phyloP scores from a whole-genome alignment of 1,284 basidiomycete species.

The Apiotrichum gamsii region DNA sequence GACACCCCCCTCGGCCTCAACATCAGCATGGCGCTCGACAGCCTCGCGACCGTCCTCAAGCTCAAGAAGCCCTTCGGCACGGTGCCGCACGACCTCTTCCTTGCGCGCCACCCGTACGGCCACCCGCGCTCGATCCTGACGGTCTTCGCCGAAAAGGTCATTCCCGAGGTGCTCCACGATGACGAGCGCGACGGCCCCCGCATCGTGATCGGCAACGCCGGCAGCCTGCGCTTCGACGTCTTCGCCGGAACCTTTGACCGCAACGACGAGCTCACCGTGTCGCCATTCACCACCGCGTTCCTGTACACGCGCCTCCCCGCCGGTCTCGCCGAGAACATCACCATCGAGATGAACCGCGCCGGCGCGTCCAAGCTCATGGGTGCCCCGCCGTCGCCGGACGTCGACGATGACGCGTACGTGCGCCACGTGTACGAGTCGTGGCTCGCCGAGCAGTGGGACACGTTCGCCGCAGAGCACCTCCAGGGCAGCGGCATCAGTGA shows the following conservation, averaged over 20 bases:
- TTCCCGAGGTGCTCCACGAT: slow-evolving; percentile 35
- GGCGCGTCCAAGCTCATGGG: slow-evolving; percentile 40
- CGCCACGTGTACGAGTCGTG: slow-evolving; percentile 22
- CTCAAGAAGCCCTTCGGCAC: slow-evolving; percentile 54
- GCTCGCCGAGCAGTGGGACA: slow-evolving; percentile 26
- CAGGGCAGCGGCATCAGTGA: too few species aligned
- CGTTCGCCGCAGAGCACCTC: slow-evolving; percentile 12
- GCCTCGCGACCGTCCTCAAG: slow-evolving; percentile 31
- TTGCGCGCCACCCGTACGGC: slow-evolving; percentile 60
- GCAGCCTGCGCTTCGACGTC: slow-evolving; percentile 68
- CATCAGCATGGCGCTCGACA: slow-evolving; percentile 28
- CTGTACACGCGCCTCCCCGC: slow-evolving; percentile 33
- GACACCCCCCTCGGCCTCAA: slow-evolving; percentile 36
- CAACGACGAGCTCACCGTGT: slow-evolving; percentile 69
- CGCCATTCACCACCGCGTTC: slow-evolving; percentile 53
- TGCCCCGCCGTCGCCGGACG: slow-evolving; percentile 1
- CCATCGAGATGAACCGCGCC: slow-evolving; percentile 40
- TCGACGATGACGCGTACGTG: slow-evolving; percentile 26
- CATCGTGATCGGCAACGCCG: slow-evolving; percentile 66
- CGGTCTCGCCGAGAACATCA: slow-evolving; percentile 32
- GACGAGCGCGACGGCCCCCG: slow-evolving; percentile 39
- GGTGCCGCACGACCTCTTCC: slow-evolving; percentile 65
- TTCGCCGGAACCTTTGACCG: slow-evolving; percentile 61
- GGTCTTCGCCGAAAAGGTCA: slow-evolving; percentile 57
- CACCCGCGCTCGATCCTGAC: slow-evolving; percentile 60